A percentile compares a stretch with the other conserved stretches of the same genome.
Conservation (phyloP, 2,329 filamentous ascomycete species). For the Lasiodiplodia sp. region DNA sequence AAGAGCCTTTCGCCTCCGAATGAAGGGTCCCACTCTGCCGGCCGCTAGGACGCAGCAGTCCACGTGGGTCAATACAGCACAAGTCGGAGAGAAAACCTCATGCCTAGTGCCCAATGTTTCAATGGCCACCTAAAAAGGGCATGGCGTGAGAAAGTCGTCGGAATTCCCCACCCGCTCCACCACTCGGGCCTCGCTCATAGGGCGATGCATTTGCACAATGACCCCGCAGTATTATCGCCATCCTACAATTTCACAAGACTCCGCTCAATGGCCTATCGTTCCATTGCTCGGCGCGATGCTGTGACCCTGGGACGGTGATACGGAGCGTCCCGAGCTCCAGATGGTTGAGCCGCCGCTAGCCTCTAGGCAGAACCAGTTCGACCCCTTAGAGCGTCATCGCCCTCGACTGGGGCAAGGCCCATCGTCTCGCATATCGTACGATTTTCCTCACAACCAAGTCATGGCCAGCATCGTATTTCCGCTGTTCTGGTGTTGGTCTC, state of each 20-base stretch:
- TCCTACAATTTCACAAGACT: not conserved
- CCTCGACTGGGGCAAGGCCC: not conserved
- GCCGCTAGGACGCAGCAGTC: not conserved
- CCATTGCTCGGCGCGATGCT: not conserved
- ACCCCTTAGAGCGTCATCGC: not conserved
- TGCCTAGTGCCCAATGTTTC: conserved; percentile 1
- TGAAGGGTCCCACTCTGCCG: not conserved
- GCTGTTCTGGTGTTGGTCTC: not conserved
- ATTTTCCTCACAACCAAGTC: not conserved
- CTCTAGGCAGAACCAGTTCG: not conserved
- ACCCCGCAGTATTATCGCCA: not conserved
- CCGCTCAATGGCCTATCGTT: not conserved
- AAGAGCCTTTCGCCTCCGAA: conserved; percentile 8
- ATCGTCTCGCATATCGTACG: not conserved
- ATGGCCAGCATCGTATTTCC: conserved; percentile 1
- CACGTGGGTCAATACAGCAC: conserved; percentile 4
- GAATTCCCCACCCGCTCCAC: not conserved
- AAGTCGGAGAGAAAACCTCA: not conserved
- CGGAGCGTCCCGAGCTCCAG: not conserved
- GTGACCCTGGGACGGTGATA: not conserved
- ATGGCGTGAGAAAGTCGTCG: not conserved
- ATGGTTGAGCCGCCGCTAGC: not conserved
- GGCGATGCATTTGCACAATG: not conserved
- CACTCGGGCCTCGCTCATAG: not conserved
- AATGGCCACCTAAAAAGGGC: not conserved